Evolutionary conservation across 202 grass and related monocot species (phyloP).

Genomic region (Thinopyrum obtusiflorum): DNA sequence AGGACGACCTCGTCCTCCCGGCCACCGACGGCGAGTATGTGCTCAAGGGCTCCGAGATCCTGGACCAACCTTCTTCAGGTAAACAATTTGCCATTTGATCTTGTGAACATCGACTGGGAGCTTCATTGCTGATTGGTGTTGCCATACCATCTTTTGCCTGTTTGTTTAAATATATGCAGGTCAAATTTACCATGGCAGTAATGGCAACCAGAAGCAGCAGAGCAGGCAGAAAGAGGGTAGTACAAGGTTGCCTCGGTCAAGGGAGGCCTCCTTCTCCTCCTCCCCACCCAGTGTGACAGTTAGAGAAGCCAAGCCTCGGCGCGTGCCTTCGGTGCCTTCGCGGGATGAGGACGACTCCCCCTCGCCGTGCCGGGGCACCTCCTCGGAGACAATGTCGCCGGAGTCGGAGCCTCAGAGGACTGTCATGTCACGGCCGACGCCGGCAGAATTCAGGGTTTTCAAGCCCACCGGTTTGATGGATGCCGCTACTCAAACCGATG

Average conservation of each 20-base stretch:
- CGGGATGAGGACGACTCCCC: conserved; percentile 56
- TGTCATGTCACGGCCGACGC: conserved; percentile 22
- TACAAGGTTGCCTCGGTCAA: conserved; percentile 24
- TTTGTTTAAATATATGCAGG: conserved; percentile 33
- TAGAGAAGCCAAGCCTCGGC: conserved; percentile 44
- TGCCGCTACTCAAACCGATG: conserved; percentile 88
- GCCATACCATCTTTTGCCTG: not conserved
- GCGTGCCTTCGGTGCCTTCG: conserved; percentile 41
- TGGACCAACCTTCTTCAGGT: conserved; percentile 74
- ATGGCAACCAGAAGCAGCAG: conserved; percentile 49
- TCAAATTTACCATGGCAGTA: conserved; percentile 36
- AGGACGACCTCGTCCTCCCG: conserved; percentile 82
- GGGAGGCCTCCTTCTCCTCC: conserved; percentile 59
- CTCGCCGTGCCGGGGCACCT: conserved; percentile 32
- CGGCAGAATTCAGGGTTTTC: conserved; percentile 42
- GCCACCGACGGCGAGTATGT: conserved; percentile 88
- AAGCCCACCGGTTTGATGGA: conserved; percentile 54
- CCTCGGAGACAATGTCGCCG: conserved; percentile 40
- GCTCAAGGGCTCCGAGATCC: conserved; percentile 88
- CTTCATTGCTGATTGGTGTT: not conserved
- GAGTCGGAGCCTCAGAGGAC: conserved; percentile 29
- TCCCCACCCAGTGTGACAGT: conserved; percentile 50
- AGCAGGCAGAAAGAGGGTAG: conserved; percentile 39
- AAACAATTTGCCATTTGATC: not conserved
- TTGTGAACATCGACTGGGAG: not conserved